Base-by-base conservation (phyloP, 208 protist species). In the Crithidia sp. region DNA sequence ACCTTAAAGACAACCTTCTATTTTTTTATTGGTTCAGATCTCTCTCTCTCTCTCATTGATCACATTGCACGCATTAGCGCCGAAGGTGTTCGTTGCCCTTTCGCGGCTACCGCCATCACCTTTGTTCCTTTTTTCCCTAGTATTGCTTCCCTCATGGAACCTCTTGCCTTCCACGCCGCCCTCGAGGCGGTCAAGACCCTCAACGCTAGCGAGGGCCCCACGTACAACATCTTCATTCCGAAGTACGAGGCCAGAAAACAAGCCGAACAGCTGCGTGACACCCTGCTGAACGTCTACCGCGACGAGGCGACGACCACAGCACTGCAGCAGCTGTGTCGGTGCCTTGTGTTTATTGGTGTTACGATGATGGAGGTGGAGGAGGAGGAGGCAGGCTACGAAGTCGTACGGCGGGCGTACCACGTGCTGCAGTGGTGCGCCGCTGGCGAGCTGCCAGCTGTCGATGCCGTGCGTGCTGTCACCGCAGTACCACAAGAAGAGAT, bases 291-390 rank as follows among this genome's bases (percentile, higher is more conserved):
- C 36, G 74, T 83, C 16, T 92, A 94, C 79, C 74, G 61, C n/a
- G 73, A 83, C 9, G 39, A 47, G 13, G 53, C 67, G 16, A 63
- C 67, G 0, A 52, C 59, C 16, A 10, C 56, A 28, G 85, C 86
- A 12, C 53, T 94, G 52, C 79, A 84, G 62, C 90, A 95, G 64
- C 49, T 92, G n/a, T 92, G 84, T 66, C 79, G 77, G 16, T 94
- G 88, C 62, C 78, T 87, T 58, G 69, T 83, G 7, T 89, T 96
- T 65, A 83, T 91, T 67, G 88, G 84, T 44, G 67, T 72, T 9
- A 93, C 82, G 40, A 86, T 94, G 87, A 83, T 93, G 50, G 88
- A 96, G 58, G 83, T 88, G 37, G 86, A 93, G 58, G 91, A 96
- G 60, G 85, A 90, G 40, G 73, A 87, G 49, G 85, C 92, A 10